Evolutionary conservation across 2,329 filamentous ascomycete species (phyloP).

Genomic region (Fonsecaea pedrosoi): DNA sequence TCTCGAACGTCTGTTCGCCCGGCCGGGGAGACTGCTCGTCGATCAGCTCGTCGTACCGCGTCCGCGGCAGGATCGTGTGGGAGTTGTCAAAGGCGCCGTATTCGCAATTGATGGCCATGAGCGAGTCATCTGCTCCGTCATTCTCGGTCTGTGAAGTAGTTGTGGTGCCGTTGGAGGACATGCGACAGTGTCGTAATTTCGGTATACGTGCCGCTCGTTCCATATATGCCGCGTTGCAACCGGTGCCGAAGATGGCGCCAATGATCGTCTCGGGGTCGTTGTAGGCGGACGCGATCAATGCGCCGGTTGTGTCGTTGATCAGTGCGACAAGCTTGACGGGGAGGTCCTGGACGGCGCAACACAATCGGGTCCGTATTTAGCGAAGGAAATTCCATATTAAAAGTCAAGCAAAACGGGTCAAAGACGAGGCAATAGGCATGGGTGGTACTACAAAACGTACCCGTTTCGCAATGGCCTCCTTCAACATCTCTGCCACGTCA

Average conservation of each 20-base stretch:
- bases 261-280: conserved; percentile 85
- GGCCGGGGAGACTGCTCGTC: conserved; percentile 90
- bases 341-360: conserved; percentile 49
- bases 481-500: conserved; percentile 83
- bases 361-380: not conserved
- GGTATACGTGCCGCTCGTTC: conserved; percentile 83
- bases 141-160: conserved; percentile 75
- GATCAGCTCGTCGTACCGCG: conserved; percentile 82
- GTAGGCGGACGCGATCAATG: conserved; percentile 89
- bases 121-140: conserved; percentile 49
- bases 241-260: conserved; percentile 94
- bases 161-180: not conserved
- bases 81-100: conserved; percentile 95
- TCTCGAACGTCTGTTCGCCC: conserved; percentile 93
- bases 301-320: conserved; percentile 94
- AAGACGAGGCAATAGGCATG: not conserved
- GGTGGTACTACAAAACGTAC: conserved; percentile 50
- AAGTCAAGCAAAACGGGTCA: not conserved
- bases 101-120: conserved; percentile 92
- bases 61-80: conserved; percentile 82
- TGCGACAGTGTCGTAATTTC: conserved; percentile 84
- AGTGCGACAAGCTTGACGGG: conserved; percentile 84
- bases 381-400: too few species aligned
- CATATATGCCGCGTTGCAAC: conserved; percentile 90
- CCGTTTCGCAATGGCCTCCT: conserved; percentile 72